phyloP scores from a whole-genome alignment of 2,329 filamentous ascomycete genomes.

The Ascochyta fabae region DNA sequence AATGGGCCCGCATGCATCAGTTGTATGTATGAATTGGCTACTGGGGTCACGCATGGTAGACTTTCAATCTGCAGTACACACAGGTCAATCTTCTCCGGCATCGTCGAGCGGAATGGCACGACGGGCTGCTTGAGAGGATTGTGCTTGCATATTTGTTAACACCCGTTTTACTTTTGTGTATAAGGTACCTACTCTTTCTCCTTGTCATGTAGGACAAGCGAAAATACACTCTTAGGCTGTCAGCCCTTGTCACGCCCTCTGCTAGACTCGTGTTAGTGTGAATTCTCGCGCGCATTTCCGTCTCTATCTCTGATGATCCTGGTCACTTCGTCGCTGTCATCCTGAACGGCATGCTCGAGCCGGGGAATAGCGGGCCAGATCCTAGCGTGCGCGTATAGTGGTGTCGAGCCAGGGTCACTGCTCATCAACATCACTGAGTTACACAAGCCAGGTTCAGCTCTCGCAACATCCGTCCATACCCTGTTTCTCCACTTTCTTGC shows the following conservation, averaged over 20 bases:
- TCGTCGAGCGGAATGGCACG: conserved; percentile 26
- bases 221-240: conserved; percentile 4
- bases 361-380: conserved; percentile 20
- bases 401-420: conserved; percentile 1
- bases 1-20: conserved; percentile 41
- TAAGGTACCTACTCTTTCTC: conserved; percentile 1
- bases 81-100: conserved; percentile 27
- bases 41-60: conserved; percentile 38
- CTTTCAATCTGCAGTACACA: conserved; percentile 44
- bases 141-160: conserved; percentile 31
- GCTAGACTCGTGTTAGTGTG: not conserved
- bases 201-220: not conserved
- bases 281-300: conserved; percentile 4
- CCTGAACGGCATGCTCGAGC: conserved; percentile 21
- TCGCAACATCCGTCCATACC: conserved; percentile 6
- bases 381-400: conserved; percentile 6
- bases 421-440: conserved; percentile 7
- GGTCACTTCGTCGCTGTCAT: conserved; percentile 5
- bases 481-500: conserved; percentile 15
- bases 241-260: not conserved
- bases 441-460: conserved; percentile 9
- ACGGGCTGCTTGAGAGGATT: conserved; percentile 31
- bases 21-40: conserved; percentile 48
- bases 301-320: not conserved
- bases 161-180: conserved; percentile 33